A percentile compares a stretch with the other conserved stretches of the same genome.
Evolutionary conservation across 1,284 basidiomycete species (phyloP).

Genomic region (Trichosporon asahii): DNA sequence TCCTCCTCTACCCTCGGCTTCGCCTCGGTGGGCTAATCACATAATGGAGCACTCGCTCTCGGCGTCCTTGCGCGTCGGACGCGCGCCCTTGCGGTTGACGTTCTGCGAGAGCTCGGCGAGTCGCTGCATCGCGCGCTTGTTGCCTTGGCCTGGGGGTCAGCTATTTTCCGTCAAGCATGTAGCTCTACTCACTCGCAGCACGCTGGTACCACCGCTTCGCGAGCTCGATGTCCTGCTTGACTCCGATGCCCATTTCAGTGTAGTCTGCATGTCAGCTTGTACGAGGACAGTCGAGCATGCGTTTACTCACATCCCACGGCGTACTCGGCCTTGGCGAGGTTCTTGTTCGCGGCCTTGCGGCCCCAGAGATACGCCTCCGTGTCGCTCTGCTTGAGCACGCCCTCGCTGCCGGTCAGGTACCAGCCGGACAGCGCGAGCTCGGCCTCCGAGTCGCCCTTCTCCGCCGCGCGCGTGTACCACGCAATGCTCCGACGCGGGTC

Average conservation of each 20-base stretch:
- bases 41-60: constrained; percentile 85
- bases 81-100: constrained; percentile 56
- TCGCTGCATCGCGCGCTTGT: constrained; percentile 67
- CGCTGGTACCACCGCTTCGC: constrained; percentile 99
- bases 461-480: constrained; percentile 98
- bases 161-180: background rate
- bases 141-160: constrained; percentile 42
- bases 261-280: constrained; percentile 60
- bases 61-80: constrained; percentile 86
- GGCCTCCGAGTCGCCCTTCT: constrained; percentile 89
- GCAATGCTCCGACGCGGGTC: constrained; percentile 91
- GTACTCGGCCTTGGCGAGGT: constrained; percentile 89
- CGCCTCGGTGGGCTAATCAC: constrained; percentile 40
- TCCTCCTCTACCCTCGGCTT: background rate
- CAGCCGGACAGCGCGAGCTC: constrained; percentile 95
- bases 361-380: constrained; percentile 98
- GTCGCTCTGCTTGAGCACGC: constrained; percentile 94
- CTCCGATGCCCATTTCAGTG: constrained; percentile 94
- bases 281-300: no score
- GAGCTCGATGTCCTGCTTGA: constrained; percentile 91
- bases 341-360: constrained; percentile 86
- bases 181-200: constrained; percentile 70
- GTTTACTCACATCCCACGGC: constrained; percentile 69
- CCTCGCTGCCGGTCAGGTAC: constrained; percentile 94
- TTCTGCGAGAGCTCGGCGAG: constrained; percentile 66